Base-by-base conservation (phyloP, 108 stramenopile genomes). In the Chaetoceros tenuissimus region DNA sequence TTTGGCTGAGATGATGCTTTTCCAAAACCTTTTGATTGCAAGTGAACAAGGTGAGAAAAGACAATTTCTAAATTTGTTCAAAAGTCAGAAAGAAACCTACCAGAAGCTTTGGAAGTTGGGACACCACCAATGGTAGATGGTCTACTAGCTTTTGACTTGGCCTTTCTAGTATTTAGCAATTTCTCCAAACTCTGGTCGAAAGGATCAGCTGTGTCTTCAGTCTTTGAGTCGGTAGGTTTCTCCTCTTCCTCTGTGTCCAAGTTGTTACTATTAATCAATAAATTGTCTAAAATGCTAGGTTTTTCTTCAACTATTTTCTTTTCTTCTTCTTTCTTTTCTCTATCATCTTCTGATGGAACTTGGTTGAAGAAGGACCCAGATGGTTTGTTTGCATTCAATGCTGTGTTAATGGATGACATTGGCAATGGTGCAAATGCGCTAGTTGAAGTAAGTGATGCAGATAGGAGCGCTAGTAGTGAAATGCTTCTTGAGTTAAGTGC, bases 321-420 rank as follows among this genome's bases (percentile, higher is more conserved):
- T 3, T 22, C 27, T 16, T 47, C 46, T n/a, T 64, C 2, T 10
- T 29, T 47, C 43, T 48, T 26, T n/a, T 67, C 50, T 31, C 64
- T 59, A 25, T 66, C 67, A 28, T 67, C 62, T 21, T 69, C 57
- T 20, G 28, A 3, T 1, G 75, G 73, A 27, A 81, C 73, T 40
- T 51, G 31, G 51, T 81, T 77, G 52, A 81, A 81, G 51, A 81
- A 81, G 21, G 72, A 71, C 23, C 80, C 80, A 24, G 80, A 72
- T 13, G 63, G 24, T 28, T 64, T 29, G 24, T 51, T 51, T 24
- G 24, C n/a, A n/a, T n/a, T n/a, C n/a, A n/a, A n/a, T 18, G 44
- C 44, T 18, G 44, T 45, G n/a, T n/a, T n/a, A n/a, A n/a, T n/a
- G n/a, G n/a, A n/a, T n/a, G n/a, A n/a, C n/a, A n/a, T n/a, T n/a